Evolutionary conservation across 495 filamentous ascomycete species (phyloP).

Genomic region (Penicillium ucsense): DNA sequence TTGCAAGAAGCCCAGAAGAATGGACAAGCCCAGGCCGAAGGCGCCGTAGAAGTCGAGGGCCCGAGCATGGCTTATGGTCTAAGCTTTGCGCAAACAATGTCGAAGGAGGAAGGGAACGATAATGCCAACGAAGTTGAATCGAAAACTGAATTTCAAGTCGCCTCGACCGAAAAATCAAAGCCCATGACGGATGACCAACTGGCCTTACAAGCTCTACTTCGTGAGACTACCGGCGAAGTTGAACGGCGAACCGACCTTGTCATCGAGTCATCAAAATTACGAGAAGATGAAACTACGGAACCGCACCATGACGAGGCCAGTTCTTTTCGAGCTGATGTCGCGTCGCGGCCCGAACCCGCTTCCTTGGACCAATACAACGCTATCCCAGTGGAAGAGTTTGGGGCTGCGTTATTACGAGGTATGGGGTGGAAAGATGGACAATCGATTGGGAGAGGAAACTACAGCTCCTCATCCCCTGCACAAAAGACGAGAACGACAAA

Average conservation of each 20-base stretch:
- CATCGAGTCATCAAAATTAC: conserved; percentile 35
- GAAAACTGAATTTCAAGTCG: conserved; percentile 21
- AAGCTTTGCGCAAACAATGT: conserved; percentile 27
- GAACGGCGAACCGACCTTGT: conserved; percentile 47
- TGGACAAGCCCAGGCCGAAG: conserved; percentile 19
- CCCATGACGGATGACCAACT: conserved; percentile 59
- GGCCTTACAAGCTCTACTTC: conserved; percentile 69
- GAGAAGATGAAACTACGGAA: conserved; percentile 15
- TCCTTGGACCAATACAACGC: conserved; percentile 76
- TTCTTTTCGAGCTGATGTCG: conserved; percentile 57
- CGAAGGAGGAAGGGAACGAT: conserved; percentile 14
- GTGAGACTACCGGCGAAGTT: conserved; percentile 41
- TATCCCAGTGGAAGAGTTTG: conserved; percentile 90
- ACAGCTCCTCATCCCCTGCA: conserved; percentile 17
- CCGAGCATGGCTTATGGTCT: conserved; percentile 37
- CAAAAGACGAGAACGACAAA: conserved; percentile 29
- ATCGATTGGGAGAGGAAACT: conserved; percentile 48
- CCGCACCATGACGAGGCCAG: conserved; percentile 50
- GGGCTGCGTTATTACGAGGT: conserved; percentile 72
- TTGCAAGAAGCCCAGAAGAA: conserved; percentile 28
- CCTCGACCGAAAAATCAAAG: conserved; percentile 11
- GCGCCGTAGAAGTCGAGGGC: conserved; percentile 25
- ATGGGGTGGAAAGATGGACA: conserved; percentile 95
- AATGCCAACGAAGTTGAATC: conserved; percentile 14
- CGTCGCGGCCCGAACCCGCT: conserved; percentile 62